Evolutionary conservation across 2,329 filamentous ascomycete genomes (phyloP).

Genomic region (Ustulina deusta): DNA sequence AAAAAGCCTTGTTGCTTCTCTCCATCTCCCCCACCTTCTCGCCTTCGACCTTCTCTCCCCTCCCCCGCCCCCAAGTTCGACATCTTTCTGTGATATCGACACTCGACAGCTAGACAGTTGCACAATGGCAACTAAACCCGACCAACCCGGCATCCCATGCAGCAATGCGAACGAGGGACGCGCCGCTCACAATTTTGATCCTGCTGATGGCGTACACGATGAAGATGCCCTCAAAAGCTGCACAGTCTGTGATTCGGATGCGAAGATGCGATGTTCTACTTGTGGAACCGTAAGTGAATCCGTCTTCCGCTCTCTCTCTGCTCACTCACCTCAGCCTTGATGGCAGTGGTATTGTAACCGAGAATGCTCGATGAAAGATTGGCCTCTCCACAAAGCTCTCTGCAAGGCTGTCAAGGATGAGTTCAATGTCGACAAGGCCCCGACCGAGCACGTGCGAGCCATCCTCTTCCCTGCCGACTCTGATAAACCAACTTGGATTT

Average conservation of each 20-base stretch:
- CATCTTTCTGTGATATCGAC: neutral
- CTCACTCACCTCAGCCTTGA: neutral
- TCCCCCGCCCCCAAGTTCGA: neutral
- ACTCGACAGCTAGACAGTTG: too few relatives aligned
- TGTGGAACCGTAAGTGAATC: slow-evolving; percentile 18
- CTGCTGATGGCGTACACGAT: slow-evolving; percentile 6
- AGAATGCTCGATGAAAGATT: slow-evolving; percentile 30
- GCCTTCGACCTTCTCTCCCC: neutral
- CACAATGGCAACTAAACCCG: neutral
- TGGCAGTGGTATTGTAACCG: slow-evolving; percentile 31
- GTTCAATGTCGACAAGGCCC: slow-evolving; percentile 8
- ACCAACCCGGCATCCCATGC: neutral
- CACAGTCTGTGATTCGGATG: slow-evolving; percentile 10
- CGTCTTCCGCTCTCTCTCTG: neutral
- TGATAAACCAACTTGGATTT: slow-evolving; percentile 9
- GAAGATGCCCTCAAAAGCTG: slow-evolving; percentile 6
- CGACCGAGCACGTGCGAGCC: slow-evolving; percentile 21
- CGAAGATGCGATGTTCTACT: slow-evolving; percentile 1
- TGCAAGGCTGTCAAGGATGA: slow-evolving; percentile 25
- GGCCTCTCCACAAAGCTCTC: slow-evolving; percentile 28
- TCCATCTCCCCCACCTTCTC: neutral
- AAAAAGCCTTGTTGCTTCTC: neutral
- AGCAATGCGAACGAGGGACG: slow-evolving; percentile 22
- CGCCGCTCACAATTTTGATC: slow-evolving; percentile 6
- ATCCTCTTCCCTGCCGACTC: slow-evolving; percentile 32